These are phyloP conservation scores for Patellaria atrata DNA, from an alignment of 495 filamentous ascomycete genomes.

Conservation along the genomic window DNA sequence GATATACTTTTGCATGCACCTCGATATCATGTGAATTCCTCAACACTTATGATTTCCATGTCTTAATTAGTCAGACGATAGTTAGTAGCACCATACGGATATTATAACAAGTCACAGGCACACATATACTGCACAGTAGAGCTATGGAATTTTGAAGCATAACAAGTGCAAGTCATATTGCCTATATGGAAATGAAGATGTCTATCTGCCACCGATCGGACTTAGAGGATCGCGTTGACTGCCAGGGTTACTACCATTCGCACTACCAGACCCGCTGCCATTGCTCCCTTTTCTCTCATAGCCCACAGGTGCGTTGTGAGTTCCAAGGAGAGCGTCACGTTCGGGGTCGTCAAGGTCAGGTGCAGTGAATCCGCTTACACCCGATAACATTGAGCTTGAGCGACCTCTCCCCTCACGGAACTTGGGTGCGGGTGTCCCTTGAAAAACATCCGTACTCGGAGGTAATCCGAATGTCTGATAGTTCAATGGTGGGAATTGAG, in stretches of 20 bases:
- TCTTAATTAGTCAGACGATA: too few relatives aligned
- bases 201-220: constrained; percentile 6
- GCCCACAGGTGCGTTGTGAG: constrained; percentile 1
- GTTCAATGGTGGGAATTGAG: constrained; percentile 13
- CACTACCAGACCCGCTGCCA: constrained; percentile 17
- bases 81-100: too few relatives aligned
- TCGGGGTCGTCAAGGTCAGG: constrained; percentile 19
- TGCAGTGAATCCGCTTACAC: constrained; percentile 52
- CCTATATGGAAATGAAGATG: too few relatives aligned
- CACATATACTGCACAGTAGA: too few relatives aligned
- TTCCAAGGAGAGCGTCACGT: constrained; percentile 2
- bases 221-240: constrained; percentile 16
- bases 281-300: constrained; percentile 16
- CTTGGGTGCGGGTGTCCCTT: constrained; percentile 15
- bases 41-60: too few relatives aligned
- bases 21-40: too few relatives aligned
- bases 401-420: constrained; percentile 33
- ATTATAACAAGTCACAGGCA: too few relatives aligned
- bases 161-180: too few relatives aligned
- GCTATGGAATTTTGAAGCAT: too few relatives aligned
- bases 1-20: too few relatives aligned
- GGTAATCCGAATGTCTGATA: constrained; percentile 24
- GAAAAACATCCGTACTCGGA: constrained; percentile 11
- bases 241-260: constrained; percentile 12
- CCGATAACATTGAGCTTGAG: constrained; percentile 53